A percentile compares a stretch with the other conserved stretches of the same genome.
Conservation (phyloP, 306 rosid genomes). For the Coriaria nepalensis region DNA sequence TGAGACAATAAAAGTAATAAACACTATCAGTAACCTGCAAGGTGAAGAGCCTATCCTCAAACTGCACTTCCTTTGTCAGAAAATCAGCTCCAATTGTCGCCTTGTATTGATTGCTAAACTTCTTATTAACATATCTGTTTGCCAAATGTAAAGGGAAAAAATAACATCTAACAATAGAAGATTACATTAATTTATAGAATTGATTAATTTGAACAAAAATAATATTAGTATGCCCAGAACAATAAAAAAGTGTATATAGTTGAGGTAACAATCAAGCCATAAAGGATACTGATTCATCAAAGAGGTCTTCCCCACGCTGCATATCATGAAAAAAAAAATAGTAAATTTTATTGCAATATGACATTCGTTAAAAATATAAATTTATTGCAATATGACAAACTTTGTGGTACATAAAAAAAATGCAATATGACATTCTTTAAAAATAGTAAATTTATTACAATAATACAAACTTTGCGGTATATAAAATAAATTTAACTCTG, state of each 20-base stretch:
- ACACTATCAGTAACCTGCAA: conserved; percentile 43
- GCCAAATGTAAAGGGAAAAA: conserved; percentile 28
- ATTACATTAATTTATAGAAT: neutral
- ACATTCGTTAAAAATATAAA: no score
- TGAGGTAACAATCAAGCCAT: neutral
- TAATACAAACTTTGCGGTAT: no score
- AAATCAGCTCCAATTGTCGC: conserved; percentile 94
- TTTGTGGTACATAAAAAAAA: no score
- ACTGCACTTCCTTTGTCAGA: conserved; percentile 83
- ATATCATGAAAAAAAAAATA: conserved; percentile 11
- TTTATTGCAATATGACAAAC: no score
- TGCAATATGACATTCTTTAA: no score
- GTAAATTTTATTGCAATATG: no score
- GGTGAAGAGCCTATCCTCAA: conserved; percentile 93
- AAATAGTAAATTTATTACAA: no score
- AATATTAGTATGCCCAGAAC: neutral
- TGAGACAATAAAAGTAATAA: neutral
- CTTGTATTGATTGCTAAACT: conserved; percentile 89
- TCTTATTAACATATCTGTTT: conserved; percentile 77
- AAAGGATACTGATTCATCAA: conserved; percentile 97
- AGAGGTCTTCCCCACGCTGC: conserved; percentile 96
- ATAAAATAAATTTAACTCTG: no score
- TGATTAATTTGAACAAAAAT: neutral
- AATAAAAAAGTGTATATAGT: conserved; percentile 5
- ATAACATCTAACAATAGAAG: neutral